Conservation (phyloP, 1,139 yeast genomes). For the Hanseniaspora uvarum region DNA sequence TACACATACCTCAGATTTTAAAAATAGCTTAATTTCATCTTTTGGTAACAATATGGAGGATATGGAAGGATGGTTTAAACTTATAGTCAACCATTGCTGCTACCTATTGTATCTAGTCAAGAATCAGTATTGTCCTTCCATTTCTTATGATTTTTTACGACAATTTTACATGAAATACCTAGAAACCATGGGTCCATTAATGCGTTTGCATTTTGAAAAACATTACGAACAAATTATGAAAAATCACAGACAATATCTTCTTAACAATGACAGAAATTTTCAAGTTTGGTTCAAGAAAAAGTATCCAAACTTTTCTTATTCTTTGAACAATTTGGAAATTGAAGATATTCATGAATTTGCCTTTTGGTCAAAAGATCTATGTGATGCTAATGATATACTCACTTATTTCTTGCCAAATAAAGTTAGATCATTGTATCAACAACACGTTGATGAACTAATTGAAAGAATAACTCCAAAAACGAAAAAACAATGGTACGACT, state of each 20-base stretch:
- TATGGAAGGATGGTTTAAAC: neutral
- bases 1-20: neutral
- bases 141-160: neutral
- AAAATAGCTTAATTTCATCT: neutral
- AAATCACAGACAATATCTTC: neutral
- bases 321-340: neutral
- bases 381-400: neutral
- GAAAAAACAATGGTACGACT: neutral
- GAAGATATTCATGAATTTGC: neutral
- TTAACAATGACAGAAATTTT: neutral
- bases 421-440: neutral
- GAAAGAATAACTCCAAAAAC: neutral
- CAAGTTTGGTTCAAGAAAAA: neutral
- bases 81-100: neutral
- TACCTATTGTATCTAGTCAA: neutral
- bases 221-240: neutral
- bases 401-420: neutral
- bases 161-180: neutral
- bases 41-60: neutral
- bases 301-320: neutral
- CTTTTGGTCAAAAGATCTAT: slow-evolving; percentile 4
- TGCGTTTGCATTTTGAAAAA: neutral
- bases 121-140: neutral
- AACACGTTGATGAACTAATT: neutral
- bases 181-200: neutral